Conservation (phyloP, 441 rosid species). For the Breynia disticha region DNA sequence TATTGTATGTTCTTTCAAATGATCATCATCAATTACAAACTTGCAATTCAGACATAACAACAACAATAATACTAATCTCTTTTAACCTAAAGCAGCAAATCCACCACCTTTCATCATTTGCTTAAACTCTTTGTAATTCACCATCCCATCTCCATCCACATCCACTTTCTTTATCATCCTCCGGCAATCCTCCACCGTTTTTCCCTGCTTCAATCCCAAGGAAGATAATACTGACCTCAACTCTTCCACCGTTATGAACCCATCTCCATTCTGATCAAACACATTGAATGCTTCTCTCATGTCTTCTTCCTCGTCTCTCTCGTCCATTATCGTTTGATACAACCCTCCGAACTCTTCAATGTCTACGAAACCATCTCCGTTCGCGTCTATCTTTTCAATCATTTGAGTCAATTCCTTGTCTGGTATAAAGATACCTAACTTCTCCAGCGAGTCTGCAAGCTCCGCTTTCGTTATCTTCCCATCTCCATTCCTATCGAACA, state of each 20-base stretch:
- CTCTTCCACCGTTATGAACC: constrained; percentile 8
- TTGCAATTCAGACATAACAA: no score
- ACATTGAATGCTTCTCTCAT: constrained; percentile 10
- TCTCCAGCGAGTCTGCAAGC: constrained; percentile 34
- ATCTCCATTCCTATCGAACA: constrained; percentile 47
- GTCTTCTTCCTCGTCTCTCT: neutral
- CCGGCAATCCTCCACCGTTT: constrained; percentile 2
- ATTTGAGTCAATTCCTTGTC: constrained; percentile 41
- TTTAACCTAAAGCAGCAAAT: no score
- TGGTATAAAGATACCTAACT: constrained; percentile 23
- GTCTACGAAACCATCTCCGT: constrained; percentile 48
- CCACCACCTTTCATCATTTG: no score
- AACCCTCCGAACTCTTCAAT: constrained; percentile 38
- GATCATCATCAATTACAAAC: no score
- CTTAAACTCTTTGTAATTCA: no score
- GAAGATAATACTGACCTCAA: constrained; percentile 2
- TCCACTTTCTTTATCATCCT: no score
- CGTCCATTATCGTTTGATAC: constrained; percentile 3
- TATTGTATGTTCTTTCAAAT: no score
- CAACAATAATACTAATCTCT: no score
- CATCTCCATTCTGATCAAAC: constrained; percentile 10
- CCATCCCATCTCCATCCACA: no score
- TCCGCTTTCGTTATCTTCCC: constrained; percentile 46
- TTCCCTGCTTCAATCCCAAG: constrained; percentile 9
- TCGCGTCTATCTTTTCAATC: constrained; percentile 35